These are phyloP conservation scores for Pharus latifolius DNA, from an alignment of 176 grass and related monocot genomes.

Conservation along the genomic window DNA sequence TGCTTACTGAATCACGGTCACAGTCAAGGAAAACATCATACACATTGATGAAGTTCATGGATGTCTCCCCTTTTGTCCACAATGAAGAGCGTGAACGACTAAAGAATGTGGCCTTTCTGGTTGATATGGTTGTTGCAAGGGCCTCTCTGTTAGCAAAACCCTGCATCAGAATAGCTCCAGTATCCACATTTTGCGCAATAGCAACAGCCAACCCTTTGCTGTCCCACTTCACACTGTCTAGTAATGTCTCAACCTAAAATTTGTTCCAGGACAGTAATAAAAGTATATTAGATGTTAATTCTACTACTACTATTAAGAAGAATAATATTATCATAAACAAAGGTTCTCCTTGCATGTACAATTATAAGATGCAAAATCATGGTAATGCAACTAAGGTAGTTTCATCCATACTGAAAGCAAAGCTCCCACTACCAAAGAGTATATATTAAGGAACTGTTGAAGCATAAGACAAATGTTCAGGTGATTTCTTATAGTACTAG, in stretches of 20 bases:
- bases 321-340: not conserved
- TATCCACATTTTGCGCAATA: slow-evolving; percentile 82
- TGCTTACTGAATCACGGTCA: slow-evolving; percentile 84
- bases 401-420: not conserved
- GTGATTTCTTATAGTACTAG: not conserved
- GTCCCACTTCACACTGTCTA: slow-evolving; percentile 88
- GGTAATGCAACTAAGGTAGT: not conserved
- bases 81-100: slow-evolving; percentile 72
- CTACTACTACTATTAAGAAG: not conserved
- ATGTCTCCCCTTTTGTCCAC: slow-evolving; percentile 98
- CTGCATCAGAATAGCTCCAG: slow-evolving; percentile 94
- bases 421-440: too few relatives aligned
- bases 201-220: slow-evolving; percentile 80
- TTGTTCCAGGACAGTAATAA: not conserved
- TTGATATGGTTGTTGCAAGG: slow-evolving; percentile 59
- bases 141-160: slow-evolving; percentile 83
- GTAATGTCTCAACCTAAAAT: slow-evolving; percentile 43
- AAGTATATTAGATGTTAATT: not conserved
- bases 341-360: not conserved
- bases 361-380: not conserved
- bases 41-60: slow-evolving; percentile 91
- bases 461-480: not conserved
- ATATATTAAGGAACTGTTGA: too few relatives aligned
- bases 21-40: slow-evolving; percentile 84
- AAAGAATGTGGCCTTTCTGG: slow-evolving; percentile 82